Conservation (phyloP, 805 yeast genomes). For the Barnettozyma vustinii region DNA sequence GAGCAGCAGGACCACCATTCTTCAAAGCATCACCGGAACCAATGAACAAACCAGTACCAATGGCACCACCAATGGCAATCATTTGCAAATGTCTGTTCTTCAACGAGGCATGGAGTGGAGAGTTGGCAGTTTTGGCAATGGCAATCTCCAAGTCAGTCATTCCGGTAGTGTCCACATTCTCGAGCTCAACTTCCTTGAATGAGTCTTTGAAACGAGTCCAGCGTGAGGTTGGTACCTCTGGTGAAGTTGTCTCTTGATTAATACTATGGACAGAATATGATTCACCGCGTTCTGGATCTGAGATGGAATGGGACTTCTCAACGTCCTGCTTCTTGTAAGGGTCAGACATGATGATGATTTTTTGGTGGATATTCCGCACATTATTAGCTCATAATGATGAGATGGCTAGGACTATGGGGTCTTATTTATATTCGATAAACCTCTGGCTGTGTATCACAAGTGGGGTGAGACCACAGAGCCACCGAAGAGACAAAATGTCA, state of each 20-base stretch:
- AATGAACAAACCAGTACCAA: constrained; percentile 79
- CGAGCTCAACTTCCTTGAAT: constrained; percentile 12
- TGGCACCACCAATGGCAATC: constrained; percentile 81
- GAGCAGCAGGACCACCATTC: constrained; percentile 57
- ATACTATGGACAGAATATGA: constrained; percentile 30
- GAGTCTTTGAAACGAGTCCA: constrained; percentile 33
- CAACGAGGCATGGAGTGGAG: constrained; percentile 30
- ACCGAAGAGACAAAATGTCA: too few relatives aligned
- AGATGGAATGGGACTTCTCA: constrained; percentile 8
- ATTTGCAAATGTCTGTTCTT: constrained; percentile 57
- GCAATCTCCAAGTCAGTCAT: constrained; percentile 41
- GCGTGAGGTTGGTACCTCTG: constrained; percentile 46
- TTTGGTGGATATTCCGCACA: not conserved
- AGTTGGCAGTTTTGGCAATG: constrained; percentile 24
- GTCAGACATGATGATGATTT: not conserved
- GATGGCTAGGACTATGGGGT: too few relatives aligned
- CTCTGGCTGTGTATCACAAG: too few relatives aligned
- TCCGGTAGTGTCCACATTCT: constrained; percentile 13
- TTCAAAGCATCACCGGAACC: constrained; percentile 61
- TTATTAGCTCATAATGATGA: too few relatives aligned
- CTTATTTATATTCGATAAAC: too few relatives aligned
- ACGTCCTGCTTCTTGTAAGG: constrained; percentile 7
- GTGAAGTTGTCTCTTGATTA: too few relatives aligned
- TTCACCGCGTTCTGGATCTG: constrained; percentile 23
- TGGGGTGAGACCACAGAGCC: too few relatives aligned